Conservation (phyloP, 352 stramenopile genomes). For the Thalassiosira hispida region DNA sequence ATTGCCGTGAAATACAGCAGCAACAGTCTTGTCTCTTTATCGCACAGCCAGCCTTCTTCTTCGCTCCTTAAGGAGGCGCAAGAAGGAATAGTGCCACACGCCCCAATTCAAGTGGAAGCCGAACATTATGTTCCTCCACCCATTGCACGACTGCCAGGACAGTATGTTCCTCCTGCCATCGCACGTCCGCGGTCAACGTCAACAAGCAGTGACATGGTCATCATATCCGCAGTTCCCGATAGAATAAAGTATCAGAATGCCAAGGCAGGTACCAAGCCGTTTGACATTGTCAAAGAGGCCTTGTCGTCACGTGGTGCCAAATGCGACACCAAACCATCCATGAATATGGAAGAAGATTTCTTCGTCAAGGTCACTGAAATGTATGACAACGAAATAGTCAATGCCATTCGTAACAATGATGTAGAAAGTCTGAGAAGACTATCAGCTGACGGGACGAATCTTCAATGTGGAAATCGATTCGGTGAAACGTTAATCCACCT, state of each 20-base stretch:
- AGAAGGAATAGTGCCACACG: neutral
- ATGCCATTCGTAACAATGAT: slow-evolving; percentile 61
- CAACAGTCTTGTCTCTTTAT: neutral
- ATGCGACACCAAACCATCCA: slow-evolving; percentile 27
- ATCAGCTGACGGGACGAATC: slow-evolving; percentile 30
- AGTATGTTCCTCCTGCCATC: slow-evolving; percentile 4
- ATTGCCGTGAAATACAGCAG: slow-evolving; percentile 3
- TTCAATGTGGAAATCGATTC: slow-evolving; percentile 84
- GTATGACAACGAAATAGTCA: slow-evolving; percentile 60
- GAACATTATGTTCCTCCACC: slow-evolving; percentile 7
- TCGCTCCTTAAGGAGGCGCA: neutral
- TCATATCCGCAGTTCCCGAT: slow-evolving; percentile 43
- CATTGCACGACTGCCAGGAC: slow-evolving; percentile 2
- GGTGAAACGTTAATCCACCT: slow-evolving; percentile 87
- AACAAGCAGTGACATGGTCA: slow-evolving; percentile 22
- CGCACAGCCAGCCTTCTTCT: too few relatives aligned
- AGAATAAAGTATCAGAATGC: slow-evolving; percentile 47
- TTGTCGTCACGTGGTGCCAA: slow-evolving; percentile 28
- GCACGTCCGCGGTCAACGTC: neutral
- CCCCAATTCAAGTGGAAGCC: slow-evolving; percentile 14
- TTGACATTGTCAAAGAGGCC: slow-evolving; percentile 45
- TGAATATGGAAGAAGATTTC: slow-evolving; percentile 36
- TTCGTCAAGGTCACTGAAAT: slow-evolving; percentile 35
- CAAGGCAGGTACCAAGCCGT: slow-evolving; percentile 21
- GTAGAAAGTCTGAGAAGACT: slow-evolving; percentile 57